Percentiles rank a stretch among this genome's conserved stretches.
phyloP scores from a whole-genome alignment of 495 filamentous ascomycete species.

The Aspergillus sclerotiicarbonarius region DNA sequence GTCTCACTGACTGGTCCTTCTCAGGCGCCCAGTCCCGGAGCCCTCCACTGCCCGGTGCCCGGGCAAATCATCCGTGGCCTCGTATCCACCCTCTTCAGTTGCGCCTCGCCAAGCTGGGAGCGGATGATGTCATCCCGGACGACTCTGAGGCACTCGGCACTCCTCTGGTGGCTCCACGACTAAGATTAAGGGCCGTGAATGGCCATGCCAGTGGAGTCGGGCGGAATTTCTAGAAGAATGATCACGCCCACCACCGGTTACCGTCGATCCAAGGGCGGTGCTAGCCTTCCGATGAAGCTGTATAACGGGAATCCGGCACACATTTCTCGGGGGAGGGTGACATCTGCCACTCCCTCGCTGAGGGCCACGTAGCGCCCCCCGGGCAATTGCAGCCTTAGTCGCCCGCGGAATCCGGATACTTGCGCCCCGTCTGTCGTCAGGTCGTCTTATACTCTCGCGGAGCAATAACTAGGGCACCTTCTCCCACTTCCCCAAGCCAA shows the following conservation, averaged over 20 bases:
- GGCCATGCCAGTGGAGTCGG: slow-evolving; percentile 8
- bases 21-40: neutral
- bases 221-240: slow-evolving; percentile 12
- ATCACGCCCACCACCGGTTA: neutral
- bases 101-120: slow-evolving; percentile 6
- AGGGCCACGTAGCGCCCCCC: neutral
- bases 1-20: too few species aligned
- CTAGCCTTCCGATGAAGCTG: neutral
- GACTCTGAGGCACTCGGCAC: slow-evolving; percentile 9
- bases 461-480: neutral
- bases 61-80: slow-evolving; percentile 2
- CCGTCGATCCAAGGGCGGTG: slow-evolving; percentile 5
- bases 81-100: neutral
- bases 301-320: neutral
- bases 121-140: slow-evolving; percentile 14
- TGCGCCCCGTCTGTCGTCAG: neutral
- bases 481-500: neutral
- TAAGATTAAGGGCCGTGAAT: slow-evolving; percentile 11
- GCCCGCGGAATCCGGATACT: neutral
- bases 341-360: neutral
- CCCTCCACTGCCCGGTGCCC: neutral
- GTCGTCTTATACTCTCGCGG: neutral
- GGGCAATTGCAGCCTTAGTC: neutral
- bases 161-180: slow-evolving; percentile 6
- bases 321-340: neutral